Base-by-base conservation (phyloP, 148 eudicot genomes). In the Rhododendron henanense region DNA sequence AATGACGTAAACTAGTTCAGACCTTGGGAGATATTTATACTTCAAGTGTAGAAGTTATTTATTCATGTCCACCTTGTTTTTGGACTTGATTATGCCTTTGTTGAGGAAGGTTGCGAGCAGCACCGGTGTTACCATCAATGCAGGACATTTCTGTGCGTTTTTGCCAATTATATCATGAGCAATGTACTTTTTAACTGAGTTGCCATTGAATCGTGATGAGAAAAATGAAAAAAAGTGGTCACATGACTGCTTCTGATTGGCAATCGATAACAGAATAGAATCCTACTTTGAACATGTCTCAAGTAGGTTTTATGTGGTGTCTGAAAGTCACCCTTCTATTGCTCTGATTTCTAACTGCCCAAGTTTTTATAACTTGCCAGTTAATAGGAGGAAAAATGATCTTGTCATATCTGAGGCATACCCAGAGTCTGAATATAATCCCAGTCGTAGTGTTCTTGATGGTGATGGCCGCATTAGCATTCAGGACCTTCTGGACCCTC, bases 371-470 rank as follows among this genome's bases (percentile, higher is more conserved):
- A 3, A 44, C 45, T 84, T 89, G 16, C 19, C 89, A 96, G 99
- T 95, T 78, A 95, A 89, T 86, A 95, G 90, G 90, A 91, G 89
- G 90, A 91, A 92, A 83, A 85, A 88, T 65, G 90, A 89, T 85
- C 69, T 88, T 73, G 88, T 90, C 85, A 87, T 94, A 83, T 90
- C 94, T 15, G 98, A 95, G 91, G 93, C 95, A 33, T 94, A 95
- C 89, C 95, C 98, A 39, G 98, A 97, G 87, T 95, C 98, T 59
- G 98, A 95, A 87, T 93, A 86, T 81, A 97, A 97, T 92, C 98
- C 99, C 8, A 93, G 92, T 79, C 82, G 94, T 85, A 95, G 94
- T 92, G 89, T 95, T 80, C 92, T 95, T 67, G 92, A 89, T 88
- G 96, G 96, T 63, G 90, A 91, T 82, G 92, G 91, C 47, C 90